Evolutionary conservation across 495 filamentous ascomycete genomes (phyloP).

Genomic region (Penicillium egyptiacum): DNA sequence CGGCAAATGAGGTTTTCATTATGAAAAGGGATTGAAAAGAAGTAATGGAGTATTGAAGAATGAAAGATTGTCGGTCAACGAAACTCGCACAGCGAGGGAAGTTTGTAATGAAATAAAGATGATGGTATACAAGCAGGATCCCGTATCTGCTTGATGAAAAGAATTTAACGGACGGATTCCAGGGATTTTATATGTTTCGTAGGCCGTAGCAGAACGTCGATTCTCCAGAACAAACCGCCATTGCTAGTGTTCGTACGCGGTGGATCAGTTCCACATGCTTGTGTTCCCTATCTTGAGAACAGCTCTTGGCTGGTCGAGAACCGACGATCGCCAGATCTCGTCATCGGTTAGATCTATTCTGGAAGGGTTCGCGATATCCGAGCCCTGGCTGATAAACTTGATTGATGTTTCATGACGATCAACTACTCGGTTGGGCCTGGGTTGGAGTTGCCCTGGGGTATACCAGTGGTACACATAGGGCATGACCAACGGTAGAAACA

Average conservation of each 20-base stretch:
- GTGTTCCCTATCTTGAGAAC: neutral
- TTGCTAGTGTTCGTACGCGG: constrained; percentile 3
- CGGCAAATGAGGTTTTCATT: constrained; percentile 24
- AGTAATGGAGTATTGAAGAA: neutral
- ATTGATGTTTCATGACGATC: constrained; percentile 8
- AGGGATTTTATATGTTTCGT: constrained; percentile 21
- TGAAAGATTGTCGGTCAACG: constrained; percentile 7
- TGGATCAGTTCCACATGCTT: neutral
- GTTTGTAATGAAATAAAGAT: neutral
- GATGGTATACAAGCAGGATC: constrained; percentile 8
- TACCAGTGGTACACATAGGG: neutral
- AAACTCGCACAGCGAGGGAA: constrained; percentile 2
- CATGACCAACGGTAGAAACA: neutral
- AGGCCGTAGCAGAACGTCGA: neutral
- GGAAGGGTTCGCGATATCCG: neutral
- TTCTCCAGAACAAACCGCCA: neutral
- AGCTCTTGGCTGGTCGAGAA: neutral
- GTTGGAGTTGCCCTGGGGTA: constrained; percentile 1
- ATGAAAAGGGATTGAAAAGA: constrained; percentile 6
- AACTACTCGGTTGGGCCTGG: neutral
- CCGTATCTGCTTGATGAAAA: constrained; percentile 17
- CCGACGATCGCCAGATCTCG: neutral
- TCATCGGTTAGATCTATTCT: neutral
- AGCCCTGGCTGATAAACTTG: neutral
- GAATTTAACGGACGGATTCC: neutral